Evolutionary conservation across 441 rosid genomes (phyloP).

Genomic region (Jatropha multifida): DNA sequence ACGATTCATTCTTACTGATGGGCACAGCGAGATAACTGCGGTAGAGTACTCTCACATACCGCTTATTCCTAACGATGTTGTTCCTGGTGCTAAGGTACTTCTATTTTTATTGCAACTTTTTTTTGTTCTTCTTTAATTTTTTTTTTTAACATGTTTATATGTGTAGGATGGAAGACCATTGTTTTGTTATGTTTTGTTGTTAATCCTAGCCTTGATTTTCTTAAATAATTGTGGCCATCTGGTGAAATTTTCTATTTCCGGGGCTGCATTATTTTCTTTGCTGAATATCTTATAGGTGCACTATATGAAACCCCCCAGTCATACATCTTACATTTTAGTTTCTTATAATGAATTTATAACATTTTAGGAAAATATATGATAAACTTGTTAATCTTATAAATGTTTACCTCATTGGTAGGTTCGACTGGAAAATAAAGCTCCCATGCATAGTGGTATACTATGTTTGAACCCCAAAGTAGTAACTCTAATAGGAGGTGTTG

Average conservation of each 20-base stretch:
- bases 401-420: slow-evolving; percentile 43
- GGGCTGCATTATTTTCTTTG: neutral
- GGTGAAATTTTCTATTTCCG: neutral
- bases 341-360: too few relatives aligned
- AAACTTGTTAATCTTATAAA: neutral
- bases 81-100: slow-evolving; percentile 89
- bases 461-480: slow-evolving; percentile 69
- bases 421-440: slow-evolving; percentile 70
- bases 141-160: neutral
- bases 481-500: slow-evolving; percentile 75
- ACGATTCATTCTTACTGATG: slow-evolving; percentile 63
- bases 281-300: neutral
- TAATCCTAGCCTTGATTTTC: too few relatives aligned
- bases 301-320: neutral
- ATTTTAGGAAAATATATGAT: too few relatives aligned
- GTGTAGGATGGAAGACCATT: too few relatives aligned
- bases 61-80: slow-evolving; percentile 50
- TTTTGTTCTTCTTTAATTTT: neutral
- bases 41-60: slow-evolving; percentile 68
- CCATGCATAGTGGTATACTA: slow-evolving; percentile 53
- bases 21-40: slow-evolving; percentile 63
- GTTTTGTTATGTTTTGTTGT: neutral
- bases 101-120: neutral
- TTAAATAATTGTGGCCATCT: too few relatives aligned
- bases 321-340: too few relatives aligned